Percentiles rank a stretch among this genome's conserved stretches.
Evolutionary conservation across 306 rosid genomes (phyloP).

Genomic region (Prunus mongolica): DNA sequence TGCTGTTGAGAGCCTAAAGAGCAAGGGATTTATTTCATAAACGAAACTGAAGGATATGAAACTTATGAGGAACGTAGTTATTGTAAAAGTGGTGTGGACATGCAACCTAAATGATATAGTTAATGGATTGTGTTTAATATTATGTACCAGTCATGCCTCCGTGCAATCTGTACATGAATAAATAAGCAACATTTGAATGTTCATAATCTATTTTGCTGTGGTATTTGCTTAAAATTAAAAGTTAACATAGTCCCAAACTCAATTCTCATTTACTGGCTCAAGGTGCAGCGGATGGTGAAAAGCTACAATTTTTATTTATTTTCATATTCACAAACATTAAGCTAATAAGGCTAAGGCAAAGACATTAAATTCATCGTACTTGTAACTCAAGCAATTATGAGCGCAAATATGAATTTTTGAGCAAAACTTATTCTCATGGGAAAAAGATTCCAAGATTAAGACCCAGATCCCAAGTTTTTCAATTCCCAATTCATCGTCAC

Average conservation of each 20-base stretch:
- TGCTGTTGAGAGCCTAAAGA: slow-evolving; percentile 71
- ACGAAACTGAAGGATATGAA: background rate
- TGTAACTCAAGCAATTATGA: too few relatives aligned
- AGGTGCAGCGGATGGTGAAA: too few relatives aligned
- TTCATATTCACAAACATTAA: too few relatives aligned
- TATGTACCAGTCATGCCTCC: background rate
- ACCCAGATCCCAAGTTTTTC: too few relatives aligned
- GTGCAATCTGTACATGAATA: background rate
- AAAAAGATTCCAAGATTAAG: too few relatives aligned
- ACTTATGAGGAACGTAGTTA: background rate
- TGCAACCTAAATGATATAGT: slow-evolving; percentile 1
- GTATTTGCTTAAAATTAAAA: too few relatives aligned
- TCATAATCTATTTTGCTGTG: background rate
- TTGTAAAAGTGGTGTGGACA: background rate
- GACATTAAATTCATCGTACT: too few relatives aligned
- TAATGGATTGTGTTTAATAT: background rate
- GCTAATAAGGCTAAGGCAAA: too few relatives aligned
- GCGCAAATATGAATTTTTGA: background rate
- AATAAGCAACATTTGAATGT: background rate
- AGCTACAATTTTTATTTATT: too few relatives aligned
- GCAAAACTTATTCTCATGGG: background rate
- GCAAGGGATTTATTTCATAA: slow-evolving; percentile 61
- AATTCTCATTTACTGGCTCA: too few relatives aligned
- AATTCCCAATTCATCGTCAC: too few relatives aligned
- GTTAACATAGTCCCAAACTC: too few relatives aligned